Conservation (phyloP, 192 early-diverging fungal species). For the Phycomyces nitens region DNA sequence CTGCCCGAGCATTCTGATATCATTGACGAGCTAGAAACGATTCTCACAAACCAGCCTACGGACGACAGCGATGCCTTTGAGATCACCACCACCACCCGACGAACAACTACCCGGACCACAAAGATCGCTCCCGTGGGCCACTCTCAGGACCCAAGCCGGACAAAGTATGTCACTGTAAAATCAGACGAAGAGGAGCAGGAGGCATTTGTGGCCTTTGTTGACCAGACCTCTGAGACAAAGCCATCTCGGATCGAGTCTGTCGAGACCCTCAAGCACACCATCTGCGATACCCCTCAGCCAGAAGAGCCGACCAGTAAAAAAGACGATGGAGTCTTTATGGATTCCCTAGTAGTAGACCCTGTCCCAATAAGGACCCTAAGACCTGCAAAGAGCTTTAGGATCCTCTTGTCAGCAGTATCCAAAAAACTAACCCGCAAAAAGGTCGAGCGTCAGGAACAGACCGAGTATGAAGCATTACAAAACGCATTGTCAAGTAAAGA, state of each 20-base stretch:
- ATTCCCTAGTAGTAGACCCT: not conserved
- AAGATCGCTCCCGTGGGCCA: not conserved
- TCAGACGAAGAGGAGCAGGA: slow-evolving; percentile 33
- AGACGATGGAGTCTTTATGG: not conserved
- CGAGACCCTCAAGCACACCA: not conserved
- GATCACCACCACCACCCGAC: not conserved
- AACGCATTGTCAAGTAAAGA: not conserved
- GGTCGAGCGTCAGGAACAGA: slow-evolving; percentile 24
- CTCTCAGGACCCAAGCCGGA: not conserved
- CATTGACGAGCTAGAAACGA: slow-evolving; percentile 28
- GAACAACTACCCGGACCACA: not conserved
- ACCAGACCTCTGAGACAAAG: not conserved
- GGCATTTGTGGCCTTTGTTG: slow-evolving; percentile 31
- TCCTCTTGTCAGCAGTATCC: slow-evolving; percentile 48
- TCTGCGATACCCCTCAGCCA: not conserved
- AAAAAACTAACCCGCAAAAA: slow-evolving; percentile 44
- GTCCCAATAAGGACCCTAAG: not conserved
- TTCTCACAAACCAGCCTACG: slow-evolving; percentile 20
- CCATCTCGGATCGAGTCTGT: not conserved
- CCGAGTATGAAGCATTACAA: slow-evolving; percentile 3
- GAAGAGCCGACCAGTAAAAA: not conserved
- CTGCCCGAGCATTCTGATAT: slow-evolving; percentile 21
- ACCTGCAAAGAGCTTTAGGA: slow-evolving; percentile 33
- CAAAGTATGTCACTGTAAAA: slow-evolving; percentile 30
- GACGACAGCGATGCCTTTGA: not conserved